Percentiles rank a stretch among this genome's conserved stretches.
Conservation (phyloP, 495 filamentous ascomycete species). For the Pyrenopolyporus hunteri region DNA sequence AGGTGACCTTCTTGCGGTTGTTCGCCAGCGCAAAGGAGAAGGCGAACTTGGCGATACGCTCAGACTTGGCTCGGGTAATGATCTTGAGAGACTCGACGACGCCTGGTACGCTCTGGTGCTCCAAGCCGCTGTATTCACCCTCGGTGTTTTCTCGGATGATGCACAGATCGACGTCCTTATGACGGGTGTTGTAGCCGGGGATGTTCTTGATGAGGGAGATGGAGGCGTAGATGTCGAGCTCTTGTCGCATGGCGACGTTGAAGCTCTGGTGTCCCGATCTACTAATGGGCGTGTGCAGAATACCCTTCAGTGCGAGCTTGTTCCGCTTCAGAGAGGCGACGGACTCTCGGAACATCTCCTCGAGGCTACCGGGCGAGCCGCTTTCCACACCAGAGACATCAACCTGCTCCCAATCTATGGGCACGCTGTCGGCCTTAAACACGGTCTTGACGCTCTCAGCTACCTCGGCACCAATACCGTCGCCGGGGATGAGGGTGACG, state of each 20-base stretch:
- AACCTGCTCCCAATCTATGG: constrained; percentile 97
- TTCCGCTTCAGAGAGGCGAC: constrained; percentile 95
- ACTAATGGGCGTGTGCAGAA: constrained; percentile 95
- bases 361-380: constrained; percentile 85
- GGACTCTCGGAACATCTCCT: constrained; percentile 92
- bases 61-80: constrained; percentile 97
- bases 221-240: constrained; percentile 98
- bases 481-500: constrained; percentile 95
- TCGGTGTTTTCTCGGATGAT: constrained; percentile 99
- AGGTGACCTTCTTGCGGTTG: constrained; percentile 97
- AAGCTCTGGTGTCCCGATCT: constrained; percentile 98
- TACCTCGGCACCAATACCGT: constrained; percentile 97
- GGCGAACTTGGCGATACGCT: constrained; percentile 98
- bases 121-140: constrained; percentile 97
- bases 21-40: constrained; percentile 97
- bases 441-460: constrained; percentile 97
- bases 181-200: constrained; percentile 94
- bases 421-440: constrained; percentile 99
- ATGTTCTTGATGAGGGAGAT: constrained; percentile 99
- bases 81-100: constrained; percentile 99
- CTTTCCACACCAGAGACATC: constrained; percentile 84
- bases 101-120: constrained; percentile 96
- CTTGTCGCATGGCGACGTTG: constrained; percentile 98
- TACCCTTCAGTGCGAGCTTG: constrained; percentile 97
- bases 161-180: constrained; percentile 95